phyloP scores from a whole-genome alignment of 2,329 filamentous ascomycete species.

The Aureobasidium sp. region DNA sequence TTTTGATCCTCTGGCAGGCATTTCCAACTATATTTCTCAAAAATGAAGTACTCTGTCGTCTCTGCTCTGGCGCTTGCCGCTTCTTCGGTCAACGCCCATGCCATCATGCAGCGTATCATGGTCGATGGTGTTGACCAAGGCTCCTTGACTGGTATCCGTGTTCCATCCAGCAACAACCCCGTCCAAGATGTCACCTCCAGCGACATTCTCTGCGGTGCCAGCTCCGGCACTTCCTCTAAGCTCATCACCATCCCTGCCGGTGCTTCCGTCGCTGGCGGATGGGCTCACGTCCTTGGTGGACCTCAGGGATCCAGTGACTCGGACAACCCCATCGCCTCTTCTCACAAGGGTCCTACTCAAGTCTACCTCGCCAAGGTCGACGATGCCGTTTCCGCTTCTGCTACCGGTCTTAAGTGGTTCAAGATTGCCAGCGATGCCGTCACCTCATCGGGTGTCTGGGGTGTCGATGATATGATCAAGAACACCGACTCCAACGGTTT shows the following conservation, averaged over 20 bases:
- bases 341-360: slow-evolving; percentile 21
- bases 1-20: slow-evolving; percentile 6
- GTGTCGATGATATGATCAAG: slow-evolving; percentile 34
- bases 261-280: slow-evolving; percentile 18
- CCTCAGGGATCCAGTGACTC: slow-evolving; percentile 10
- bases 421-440: slow-evolving; percentile 48
- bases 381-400: slow-evolving; percentile 41
- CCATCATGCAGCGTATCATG: slow-evolving; percentile 30
- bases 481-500: slow-evolving; percentile 25
- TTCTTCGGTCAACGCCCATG: slow-evolving; percentile 22
- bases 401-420: slow-evolving; percentile 41
- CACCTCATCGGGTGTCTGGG: slow-evolving; percentile 44
- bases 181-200: slow-evolving; percentile 29
- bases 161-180: slow-evolving; percentile 34
- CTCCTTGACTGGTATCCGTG: slow-evolving; percentile 43
- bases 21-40: not conserved
- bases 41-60: slow-evolving; percentile 26
- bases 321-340: slow-evolving; percentile 21
- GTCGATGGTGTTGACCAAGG: slow-evolving; percentile 40
- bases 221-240: slow-evolving; percentile 23
- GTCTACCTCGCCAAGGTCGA: slow-evolving; percentile 32
- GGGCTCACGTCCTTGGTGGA: slow-evolving; percentile 17
- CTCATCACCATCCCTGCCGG: slow-evolving; percentile 13
- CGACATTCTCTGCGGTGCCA: slow-evolving; percentile 32
- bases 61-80: slow-evolving; percentile 25